A percentile compares a stretch with the other conserved stretches of the same genome.
Conservation (phyloP, 2,329 filamentous ascomycete genomes). For the Cladorrhinum sp. region DNA sequence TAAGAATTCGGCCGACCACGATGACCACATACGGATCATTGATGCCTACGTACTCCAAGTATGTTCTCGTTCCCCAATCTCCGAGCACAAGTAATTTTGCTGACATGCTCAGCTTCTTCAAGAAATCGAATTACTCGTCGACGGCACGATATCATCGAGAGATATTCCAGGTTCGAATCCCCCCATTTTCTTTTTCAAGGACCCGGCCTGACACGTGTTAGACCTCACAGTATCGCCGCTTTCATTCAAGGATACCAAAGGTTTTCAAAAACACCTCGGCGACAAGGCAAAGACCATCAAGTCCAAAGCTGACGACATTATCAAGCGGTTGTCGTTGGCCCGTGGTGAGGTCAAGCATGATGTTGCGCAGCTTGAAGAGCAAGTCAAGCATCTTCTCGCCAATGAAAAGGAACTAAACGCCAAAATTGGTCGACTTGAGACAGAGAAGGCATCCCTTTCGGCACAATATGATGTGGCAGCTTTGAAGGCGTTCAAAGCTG, state of each 20-base stretch:
- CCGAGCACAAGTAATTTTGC: constrained; percentile 4
- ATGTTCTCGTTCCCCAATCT: constrained; percentile 22
- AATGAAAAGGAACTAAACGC: constrained; percentile 77
- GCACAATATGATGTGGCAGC: constrained; percentile 87
- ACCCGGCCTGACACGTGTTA: constrained; percentile 36
- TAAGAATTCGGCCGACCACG: constrained; percentile 75
- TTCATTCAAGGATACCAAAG: constrained; percentile 59
- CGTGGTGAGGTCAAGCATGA: constrained; percentile 62
- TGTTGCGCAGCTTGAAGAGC: constrained; percentile 67
- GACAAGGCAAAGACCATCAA: constrained; percentile 74
- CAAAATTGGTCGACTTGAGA: constrained; percentile 69
- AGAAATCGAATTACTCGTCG: constrained; percentile 59
- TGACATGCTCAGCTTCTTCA: constrained; percentile 53
- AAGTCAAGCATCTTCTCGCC: constrained; percentile 71
- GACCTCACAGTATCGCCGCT: constrained; percentile 55
- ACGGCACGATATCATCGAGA: constrained; percentile 44
- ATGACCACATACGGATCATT: constrained; percentile 86
- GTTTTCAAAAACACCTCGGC: constrained; percentile 80
- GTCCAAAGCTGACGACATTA: constrained; percentile 67
- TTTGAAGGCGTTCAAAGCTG: constrained; percentile 87
- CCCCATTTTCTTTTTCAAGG: constrained; percentile 9
- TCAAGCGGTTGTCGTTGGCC: constrained; percentile 52
- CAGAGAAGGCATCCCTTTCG: constrained; percentile 80
- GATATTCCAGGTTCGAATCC: constrained; percentile 40
- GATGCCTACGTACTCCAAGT: constrained; percentile 96